Conservation (phyloP, 495 filamentous ascomycete species). For the Aspergillus avenaceus region DNA sequence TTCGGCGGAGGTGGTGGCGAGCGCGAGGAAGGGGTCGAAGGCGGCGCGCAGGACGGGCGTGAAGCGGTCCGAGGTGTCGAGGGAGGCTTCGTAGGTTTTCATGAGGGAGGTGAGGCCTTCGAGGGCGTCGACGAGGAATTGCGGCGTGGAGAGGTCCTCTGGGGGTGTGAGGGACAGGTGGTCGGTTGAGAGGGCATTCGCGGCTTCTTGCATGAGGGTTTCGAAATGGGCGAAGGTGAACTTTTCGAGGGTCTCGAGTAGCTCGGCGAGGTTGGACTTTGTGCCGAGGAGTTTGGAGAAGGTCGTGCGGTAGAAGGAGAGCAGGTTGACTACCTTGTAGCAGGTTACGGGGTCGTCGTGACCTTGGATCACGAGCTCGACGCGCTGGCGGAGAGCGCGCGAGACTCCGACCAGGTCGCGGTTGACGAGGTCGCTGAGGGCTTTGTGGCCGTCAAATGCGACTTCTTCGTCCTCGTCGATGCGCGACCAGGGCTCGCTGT, state of each 20-base stretch:
- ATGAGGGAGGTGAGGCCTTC: slow-evolving; percentile 69
- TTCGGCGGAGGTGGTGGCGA: slow-evolving; percentile 65
- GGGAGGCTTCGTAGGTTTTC: slow-evolving; percentile 79
- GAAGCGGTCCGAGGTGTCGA: slow-evolving; percentile 52
- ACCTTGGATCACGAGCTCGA: slow-evolving; percentile 86
- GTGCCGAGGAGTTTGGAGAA: slow-evolving; percentile 74
- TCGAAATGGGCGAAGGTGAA: slow-evolving; percentile 83
- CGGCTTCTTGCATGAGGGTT: slow-evolving; percentile 70
- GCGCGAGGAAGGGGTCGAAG: slow-evolving; percentile 78
- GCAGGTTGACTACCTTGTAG: slow-evolving; percentile 84
- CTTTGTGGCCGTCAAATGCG: slow-evolving; percentile 75
- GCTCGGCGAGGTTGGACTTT: slow-evolving; percentile 64
- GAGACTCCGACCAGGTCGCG: slow-evolving; percentile 77
- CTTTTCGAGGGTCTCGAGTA: slow-evolving; percentile 63
- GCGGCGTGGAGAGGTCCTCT: slow-evolving; percentile 67
- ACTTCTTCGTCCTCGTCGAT: slow-evolving; percentile 55
- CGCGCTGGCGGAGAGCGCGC: slow-evolving; percentile 71
- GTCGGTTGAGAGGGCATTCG: slow-evolving; percentile 68
- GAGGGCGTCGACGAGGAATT: slow-evolving; percentile 79
- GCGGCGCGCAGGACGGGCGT: slow-evolving; percentile 74
- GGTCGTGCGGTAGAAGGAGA: slow-evolving; percentile 83
- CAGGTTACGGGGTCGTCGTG: slow-evolving; percentile 85
- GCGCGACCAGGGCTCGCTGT: slow-evolving; percentile 81
- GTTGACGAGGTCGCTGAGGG: slow-evolving; percentile 83
- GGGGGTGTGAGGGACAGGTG: slow-evolving; percentile 48